These are phyloP conservation scores for Oxyria digyna DNA, from an alignment of 148 eudicot species.

Conservation along the genomic window DNA sequence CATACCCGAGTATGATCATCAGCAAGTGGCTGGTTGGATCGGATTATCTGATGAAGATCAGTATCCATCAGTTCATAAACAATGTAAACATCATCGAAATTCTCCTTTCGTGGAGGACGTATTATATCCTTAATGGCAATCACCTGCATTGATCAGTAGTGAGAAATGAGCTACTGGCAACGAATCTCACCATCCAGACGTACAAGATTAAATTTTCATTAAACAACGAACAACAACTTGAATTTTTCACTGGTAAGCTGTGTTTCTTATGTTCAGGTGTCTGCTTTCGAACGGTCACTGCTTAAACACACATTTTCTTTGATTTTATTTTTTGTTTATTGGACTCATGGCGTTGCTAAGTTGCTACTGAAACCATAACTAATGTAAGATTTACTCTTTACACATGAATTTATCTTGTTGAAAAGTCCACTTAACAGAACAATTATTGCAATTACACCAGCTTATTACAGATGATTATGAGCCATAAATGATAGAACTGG, in stretches of 20 bases:
- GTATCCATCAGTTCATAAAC: conserved; percentile 7
- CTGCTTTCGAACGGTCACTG: too few species aligned
- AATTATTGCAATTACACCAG: not conserved
- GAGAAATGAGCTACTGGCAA: not conserved
- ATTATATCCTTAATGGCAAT: conserved; percentile 6
- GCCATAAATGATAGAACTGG: not conserved
- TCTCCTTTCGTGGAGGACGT: conserved; percentile 1
- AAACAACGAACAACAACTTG: too few species aligned
- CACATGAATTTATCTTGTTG: too few species aligned
- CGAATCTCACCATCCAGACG: too few species aligned
- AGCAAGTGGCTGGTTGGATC: conserved; percentile 3
- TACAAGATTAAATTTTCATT: not conserved
- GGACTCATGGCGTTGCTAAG: too few species aligned
- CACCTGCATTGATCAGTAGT: not conserved
- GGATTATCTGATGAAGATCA: conserved; percentile 5
- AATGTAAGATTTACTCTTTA: too few species aligned
- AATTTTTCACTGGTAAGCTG: too few species aligned
- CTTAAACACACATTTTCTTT: too few species aligned
- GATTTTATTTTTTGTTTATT: too few species aligned
- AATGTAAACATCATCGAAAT: conserved; percentile 7
- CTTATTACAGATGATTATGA: not conserved
- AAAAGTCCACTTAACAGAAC: not conserved
- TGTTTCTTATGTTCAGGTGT: too few species aligned
- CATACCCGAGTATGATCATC: conserved; percentile 5
- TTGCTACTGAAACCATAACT: too few species aligned